Conservation (phyloP, 1,139 yeast species). For the Blastobotrys proliferans region DNA sequence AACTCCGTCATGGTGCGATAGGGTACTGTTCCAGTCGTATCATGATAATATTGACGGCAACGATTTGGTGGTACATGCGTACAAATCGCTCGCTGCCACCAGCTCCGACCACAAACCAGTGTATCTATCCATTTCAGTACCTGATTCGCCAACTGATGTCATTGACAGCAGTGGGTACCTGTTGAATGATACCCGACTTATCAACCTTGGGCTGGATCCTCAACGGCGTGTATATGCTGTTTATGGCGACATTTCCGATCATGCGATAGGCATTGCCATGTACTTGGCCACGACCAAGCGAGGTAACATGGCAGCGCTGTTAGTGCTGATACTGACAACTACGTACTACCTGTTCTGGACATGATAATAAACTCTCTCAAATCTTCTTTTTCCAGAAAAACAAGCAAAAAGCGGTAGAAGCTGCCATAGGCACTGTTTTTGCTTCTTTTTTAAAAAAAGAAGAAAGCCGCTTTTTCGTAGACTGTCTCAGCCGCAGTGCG, state of each 20-base stretch:
- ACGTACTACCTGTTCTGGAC: too few relatives aligned
- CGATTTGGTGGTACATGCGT: constrained; percentile 31
- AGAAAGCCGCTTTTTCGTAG: too few relatives aligned
- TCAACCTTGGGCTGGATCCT: constrained; percentile 17
- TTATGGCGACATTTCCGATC: constrained; percentile 21
- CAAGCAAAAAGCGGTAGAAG: too few relatives aligned
- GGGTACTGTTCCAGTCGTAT: constrained; percentile 60
- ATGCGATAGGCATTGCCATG: constrained; percentile 25
- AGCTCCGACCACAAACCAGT: constrained; percentile 47
- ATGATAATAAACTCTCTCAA: too few relatives aligned
- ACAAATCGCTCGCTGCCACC: constrained; percentile 45
- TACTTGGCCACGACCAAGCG: constrained; percentile 19
- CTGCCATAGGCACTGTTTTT: too few relatives aligned
- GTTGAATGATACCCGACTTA: constrained; percentile 4
- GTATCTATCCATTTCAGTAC: constrained; percentile 35
- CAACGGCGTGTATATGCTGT: constrained; percentile 9
- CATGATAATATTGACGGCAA: constrained; percentile 23
- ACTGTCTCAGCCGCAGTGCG: too few relatives aligned
- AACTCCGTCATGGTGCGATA: constrained; percentile 86
- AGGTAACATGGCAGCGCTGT: constrained; percentile 17
- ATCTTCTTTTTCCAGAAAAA: too few relatives aligned
- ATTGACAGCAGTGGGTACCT: constrained; percentile 4
- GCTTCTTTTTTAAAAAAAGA: too few relatives aligned
- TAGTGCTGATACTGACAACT: too few relatives aligned
- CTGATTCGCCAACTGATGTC: constrained; percentile 17